Conservation (phyloP, 192 early-diverging fungal species). For the Coemansia sp. region DNA sequence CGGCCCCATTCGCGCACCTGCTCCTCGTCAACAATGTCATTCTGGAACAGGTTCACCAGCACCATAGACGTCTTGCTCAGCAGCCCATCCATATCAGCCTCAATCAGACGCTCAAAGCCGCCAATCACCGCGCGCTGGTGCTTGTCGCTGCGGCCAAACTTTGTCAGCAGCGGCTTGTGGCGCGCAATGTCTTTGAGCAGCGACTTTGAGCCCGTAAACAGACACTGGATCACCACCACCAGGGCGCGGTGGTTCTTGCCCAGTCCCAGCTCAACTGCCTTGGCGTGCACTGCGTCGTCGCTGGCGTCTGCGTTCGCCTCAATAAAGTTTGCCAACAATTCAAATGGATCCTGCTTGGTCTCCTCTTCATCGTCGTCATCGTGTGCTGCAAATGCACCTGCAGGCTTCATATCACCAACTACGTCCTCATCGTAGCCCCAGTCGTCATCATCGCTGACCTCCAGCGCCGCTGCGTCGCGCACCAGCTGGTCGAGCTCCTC, state of each 20-base stretch:
- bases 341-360: constrained; percentile 63
- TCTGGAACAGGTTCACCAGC: constrained; percentile 87
- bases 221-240: constrained; percentile 77
- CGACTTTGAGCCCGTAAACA: constrained; percentile 64
- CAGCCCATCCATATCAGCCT: constrained; percentile 55
- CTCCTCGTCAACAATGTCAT: constrained; percentile 91
- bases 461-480: constrained; percentile 66
- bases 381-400: constrained; percentile 22
- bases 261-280: constrained; percentile 77
- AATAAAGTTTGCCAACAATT: constrained; percentile 76
- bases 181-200: constrained; percentile 70
- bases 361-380: constrained; percentile 58
- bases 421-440: constrained; percentile 58
- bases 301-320: constrained; percentile 53
- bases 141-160: constrained; percentile 80
- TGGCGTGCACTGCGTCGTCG: constrained; percentile 68
- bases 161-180: constrained; percentile 65
- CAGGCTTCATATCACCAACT: constrained; percentile 40
- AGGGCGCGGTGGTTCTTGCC: constrained; percentile 74
- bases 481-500: constrained; percentile 72
- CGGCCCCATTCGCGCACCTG: constrained; percentile 87
- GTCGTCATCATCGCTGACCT: constrained; percentile 60
- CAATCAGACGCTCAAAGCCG: constrained; percentile 86
- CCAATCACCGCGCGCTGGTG: constrained; percentile 86
- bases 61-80: constrained; percentile 71